Evolutionary conservation across 2,329 filamentous ascomycete species (phyloP).

Genomic region (Cordyceps cicadae): DNA sequence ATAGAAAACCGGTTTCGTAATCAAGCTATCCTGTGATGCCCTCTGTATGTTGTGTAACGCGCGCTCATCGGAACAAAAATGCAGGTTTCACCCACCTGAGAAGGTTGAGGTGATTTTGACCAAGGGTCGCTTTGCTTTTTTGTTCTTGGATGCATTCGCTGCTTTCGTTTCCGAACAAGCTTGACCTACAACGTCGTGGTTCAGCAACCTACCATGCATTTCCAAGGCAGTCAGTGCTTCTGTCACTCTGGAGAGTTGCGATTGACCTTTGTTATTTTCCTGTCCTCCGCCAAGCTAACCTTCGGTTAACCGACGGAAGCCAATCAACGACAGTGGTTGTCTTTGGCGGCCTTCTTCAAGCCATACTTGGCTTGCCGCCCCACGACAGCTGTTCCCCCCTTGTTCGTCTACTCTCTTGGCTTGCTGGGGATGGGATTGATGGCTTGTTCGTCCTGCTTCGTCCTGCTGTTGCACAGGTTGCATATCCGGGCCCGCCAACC

Average conservation of each 20-base stretch:
- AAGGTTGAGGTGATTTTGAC: background rate
- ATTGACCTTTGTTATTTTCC: background rate
- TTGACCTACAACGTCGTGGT: background rate
- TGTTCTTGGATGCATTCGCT: background rate
- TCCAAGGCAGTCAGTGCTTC: background rate
- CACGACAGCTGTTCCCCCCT: background rate
- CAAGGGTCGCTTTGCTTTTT: no score
- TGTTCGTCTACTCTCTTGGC: background rate
- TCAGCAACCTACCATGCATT: background rate
- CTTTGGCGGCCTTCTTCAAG: background rate
- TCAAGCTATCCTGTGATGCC: background rate
- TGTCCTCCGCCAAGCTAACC: background rate
- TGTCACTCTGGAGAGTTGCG: background rate
- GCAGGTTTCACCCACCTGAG: background rate
- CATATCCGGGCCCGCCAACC: slow-evolving; percentile 11
- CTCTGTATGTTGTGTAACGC: background rate
- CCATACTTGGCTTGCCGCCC: slow-evolving; percentile 1
- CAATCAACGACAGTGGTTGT: background rate
- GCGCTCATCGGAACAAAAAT: background rate
- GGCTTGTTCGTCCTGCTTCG: background rate
- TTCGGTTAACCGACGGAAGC: background rate
- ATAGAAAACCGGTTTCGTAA: background rate
- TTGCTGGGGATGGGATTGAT: background rate
- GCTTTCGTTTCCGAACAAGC: background rate
- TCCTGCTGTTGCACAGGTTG: background rate